Percentiles rank a stretch among this genome's conserved stretches.
Evolutionary conservation across 1,139 yeast genomes (phyloP).

Genomic region (Arxiozyma bovina): DNA sequence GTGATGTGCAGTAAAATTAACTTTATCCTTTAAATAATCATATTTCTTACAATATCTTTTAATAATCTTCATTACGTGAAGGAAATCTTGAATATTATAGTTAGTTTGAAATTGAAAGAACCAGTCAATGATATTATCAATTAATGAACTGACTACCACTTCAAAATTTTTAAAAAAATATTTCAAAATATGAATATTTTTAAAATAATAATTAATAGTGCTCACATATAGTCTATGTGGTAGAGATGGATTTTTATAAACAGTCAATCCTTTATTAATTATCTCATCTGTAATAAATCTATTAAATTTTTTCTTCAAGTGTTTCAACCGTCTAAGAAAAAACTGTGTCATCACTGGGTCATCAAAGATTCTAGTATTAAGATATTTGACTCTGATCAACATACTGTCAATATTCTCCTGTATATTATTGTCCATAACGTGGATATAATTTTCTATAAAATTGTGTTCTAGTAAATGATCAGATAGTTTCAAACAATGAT

Average conservation of each 20-base stretch:
- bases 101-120: slow-evolving; percentile 10
- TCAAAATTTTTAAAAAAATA: slow-evolving; percentile 11
- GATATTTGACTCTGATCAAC: neutral
- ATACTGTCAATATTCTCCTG: neutral
- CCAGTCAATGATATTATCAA: slow-evolving; percentile 17
- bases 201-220: slow-evolving; percentile 11
- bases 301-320: neutral
- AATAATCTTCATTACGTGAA: slow-evolving; percentile 12
- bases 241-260: slow-evolving; percentile 2
- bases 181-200: slow-evolving; percentile 11
- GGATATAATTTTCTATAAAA: neutral
- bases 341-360: slow-evolving; percentile 1
- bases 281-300: slow-evolving; percentile 1
- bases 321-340: slow-evolving; percentile 1
- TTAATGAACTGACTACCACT: slow-evolving; percentile 10
- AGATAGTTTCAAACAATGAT: slow-evolving; percentile 9
- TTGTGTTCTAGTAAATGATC: neutral
- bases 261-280: neutral
- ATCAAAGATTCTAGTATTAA: slow-evolving; percentile 3
- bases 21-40: slow-evolving; percentile 3
- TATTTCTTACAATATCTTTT: slow-evolving; percentile 1
- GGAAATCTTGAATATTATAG: slow-evolving; percentile 9
- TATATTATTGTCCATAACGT: neutral
- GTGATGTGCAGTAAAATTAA: slow-evolving; percentile 2
- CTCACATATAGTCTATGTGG: slow-evolving; percentile 16